Conservation (phyloP, 768 basidiomycete genomes). For the Rhodotorula toruloides region DNA sequence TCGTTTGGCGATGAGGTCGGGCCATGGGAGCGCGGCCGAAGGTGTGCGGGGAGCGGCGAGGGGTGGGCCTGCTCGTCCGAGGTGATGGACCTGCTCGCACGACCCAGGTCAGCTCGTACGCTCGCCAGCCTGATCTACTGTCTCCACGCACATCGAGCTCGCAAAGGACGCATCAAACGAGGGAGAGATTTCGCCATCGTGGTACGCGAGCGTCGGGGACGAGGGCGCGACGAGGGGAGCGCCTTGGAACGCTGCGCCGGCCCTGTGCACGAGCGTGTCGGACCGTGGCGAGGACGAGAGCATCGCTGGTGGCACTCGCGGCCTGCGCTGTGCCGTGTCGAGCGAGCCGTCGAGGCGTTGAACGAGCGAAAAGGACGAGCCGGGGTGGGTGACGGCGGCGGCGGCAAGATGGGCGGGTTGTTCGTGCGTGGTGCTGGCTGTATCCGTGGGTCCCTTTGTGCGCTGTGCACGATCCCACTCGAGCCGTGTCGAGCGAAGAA, state of each 20-base stretch:
- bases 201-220: slow-evolving; percentile 23
- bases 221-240: slow-evolving; percentile 19
- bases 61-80: slow-evolving; percentile 17
- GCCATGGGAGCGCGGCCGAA: background rate
- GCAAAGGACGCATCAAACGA: slow-evolving; percentile 37
- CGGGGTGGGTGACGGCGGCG: background rate
- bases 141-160: slow-evolving; percentile 27
- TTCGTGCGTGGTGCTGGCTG: background rate
- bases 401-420: background rate
- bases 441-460: no score
- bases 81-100: slow-evolving; percentile 28
- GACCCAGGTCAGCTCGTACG: background rate
- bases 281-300: slow-evolving; percentile 26
- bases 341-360: background rate
- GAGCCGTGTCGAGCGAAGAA: background rate
- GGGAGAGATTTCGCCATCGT: slow-evolving; percentile 32
- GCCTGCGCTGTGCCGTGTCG: background rate
- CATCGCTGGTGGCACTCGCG: slow-evolving; percentile 2
- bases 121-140: rapidly evolving
- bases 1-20: slow-evolving; percentile 3
- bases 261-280: background rate
- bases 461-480: no score
- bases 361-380: background rate
- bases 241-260: background rate
- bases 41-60: slow-evolving; percentile 11